These are phyloP conservation scores for Fraxinus platypoda DNA, from an alignment of 305 asterid genomes.

Conservation along the genomic window DNA sequence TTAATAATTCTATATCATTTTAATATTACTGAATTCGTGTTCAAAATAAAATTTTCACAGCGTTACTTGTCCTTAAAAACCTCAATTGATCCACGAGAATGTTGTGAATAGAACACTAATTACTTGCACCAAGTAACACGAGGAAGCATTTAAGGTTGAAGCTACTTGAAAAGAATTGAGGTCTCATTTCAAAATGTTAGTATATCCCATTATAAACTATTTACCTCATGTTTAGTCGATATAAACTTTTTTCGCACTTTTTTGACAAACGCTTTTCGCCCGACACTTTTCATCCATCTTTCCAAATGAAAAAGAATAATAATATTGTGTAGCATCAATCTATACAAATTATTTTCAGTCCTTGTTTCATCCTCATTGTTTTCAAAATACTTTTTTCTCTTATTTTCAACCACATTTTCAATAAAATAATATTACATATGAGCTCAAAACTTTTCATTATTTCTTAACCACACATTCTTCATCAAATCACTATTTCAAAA, in stretches of 20 bases:
- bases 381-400: no score
- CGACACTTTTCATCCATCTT: not conserved
- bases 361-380: no score
- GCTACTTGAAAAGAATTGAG: not conserved
- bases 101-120: not conserved
- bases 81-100: not conserved
- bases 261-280: not conserved
- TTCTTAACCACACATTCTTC: no score
- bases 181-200: no score
- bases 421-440: no score
- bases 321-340: not conserved
- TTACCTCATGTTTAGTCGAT: not conserved
- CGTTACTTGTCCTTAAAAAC: not conserved
- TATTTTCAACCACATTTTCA: no score
- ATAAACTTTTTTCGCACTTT: no score
- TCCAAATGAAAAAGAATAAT: not conserved
- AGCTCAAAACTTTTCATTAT: no score
- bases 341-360: not conserved
- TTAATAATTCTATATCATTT: not conserved
- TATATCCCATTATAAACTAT: no score
- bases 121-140: not conserved
- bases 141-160: not conserved
- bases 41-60: not conserved
- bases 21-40: not conserved
- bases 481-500: no score